These are phyloP conservation scores for Orbilia oligospora DNA, from an alignment of 2,329 filamentous ascomycete genomes.

Conservation along the genomic window DNA sequence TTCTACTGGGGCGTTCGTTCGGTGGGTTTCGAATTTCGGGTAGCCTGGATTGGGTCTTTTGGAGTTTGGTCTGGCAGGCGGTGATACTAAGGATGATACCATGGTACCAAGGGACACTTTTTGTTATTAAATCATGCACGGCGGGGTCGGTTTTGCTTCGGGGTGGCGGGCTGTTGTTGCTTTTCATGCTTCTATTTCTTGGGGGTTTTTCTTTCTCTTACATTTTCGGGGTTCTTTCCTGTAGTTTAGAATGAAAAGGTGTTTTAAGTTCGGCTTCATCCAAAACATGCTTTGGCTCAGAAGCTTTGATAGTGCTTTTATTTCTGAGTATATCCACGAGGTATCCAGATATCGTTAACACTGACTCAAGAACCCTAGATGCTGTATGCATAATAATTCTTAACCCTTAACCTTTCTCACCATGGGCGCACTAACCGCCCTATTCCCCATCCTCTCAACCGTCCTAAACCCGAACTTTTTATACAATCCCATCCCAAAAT, in stretches of 20 bases:
- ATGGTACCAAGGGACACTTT: neutral
- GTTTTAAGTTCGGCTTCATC: no score
- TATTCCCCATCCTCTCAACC: constrained; percentile 31
- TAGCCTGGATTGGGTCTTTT: neutral
- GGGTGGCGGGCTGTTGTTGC: no score
- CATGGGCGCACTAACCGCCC: constrained; percentile 39
- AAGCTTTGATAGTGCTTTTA: no score
- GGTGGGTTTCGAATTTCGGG: neutral
- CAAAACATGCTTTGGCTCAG: no score
- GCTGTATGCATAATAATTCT: no score
- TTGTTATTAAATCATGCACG: neutral
- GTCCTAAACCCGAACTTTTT: constrained; percentile 37
- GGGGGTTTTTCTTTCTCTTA: no score
- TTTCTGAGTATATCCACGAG: no score
- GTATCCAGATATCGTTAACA: no score
- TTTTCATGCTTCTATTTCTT: no score
- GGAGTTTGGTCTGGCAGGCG: neutral
- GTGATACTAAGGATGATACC: neutral
- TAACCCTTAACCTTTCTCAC: constrained; percentile 1
- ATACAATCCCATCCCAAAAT: constrained; percentile 47
- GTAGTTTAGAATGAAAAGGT: no score
- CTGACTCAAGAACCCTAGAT: neutral
- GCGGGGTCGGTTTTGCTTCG: no score
- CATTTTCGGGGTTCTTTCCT: no score
- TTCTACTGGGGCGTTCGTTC: neutral